A percentile compares a stretch with the other conserved stretches of the same genome.
phyloP scores from a whole-genome alignment of 306 rosid genomes.

The Coriaria nepalensis region DNA sequence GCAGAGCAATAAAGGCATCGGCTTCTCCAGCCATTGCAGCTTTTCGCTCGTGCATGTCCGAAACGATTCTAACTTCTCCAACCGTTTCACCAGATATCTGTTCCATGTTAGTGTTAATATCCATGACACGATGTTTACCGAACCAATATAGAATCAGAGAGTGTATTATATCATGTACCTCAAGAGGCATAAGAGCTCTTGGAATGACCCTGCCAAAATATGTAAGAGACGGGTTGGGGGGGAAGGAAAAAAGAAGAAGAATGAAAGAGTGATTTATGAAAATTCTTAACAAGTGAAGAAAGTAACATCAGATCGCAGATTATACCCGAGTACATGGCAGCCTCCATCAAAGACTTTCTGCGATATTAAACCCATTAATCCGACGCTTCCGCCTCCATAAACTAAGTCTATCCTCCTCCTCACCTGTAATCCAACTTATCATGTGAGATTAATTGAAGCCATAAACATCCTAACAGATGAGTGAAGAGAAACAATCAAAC shows the following conservation, averaged over 20 bases:
- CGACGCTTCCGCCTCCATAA: conserved; percentile 88
- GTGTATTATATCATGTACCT: conserved; percentile 38
- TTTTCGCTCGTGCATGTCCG: conserved; percentile 95
- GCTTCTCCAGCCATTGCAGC: conserved; percentile 89
- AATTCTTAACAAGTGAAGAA: too few species aligned
- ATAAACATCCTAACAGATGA: too few species aligned
- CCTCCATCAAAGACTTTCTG: conserved; percentile 78
- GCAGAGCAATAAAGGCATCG: conserved; percentile 92
- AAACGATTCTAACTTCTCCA: conserved; percentile 84
- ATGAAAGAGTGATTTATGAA: too few species aligned
- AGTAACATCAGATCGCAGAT: not conserved
- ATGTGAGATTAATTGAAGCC: not conserved
- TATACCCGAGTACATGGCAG: conserved; percentile 81
- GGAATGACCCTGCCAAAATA: conserved; percentile 67
- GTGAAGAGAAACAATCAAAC: too few species aligned
- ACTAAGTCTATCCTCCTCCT: conserved; percentile 73
- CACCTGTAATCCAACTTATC: conserved; percentile 40
- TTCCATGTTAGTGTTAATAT: not conserved
- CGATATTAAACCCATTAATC: conserved; percentile 86
- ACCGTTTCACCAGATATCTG: conserved; percentile 88
- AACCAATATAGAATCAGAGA: conserved; percentile 1
- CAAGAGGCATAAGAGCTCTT: conserved; percentile 78
- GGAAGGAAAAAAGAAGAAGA: not conserved
- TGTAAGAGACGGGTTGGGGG: too few species aligned
- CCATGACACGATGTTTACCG: conserved; percentile 2